phyloP scores from a whole-genome alignment of 345 rosid species.

The Erodium maritimum region DNA sequence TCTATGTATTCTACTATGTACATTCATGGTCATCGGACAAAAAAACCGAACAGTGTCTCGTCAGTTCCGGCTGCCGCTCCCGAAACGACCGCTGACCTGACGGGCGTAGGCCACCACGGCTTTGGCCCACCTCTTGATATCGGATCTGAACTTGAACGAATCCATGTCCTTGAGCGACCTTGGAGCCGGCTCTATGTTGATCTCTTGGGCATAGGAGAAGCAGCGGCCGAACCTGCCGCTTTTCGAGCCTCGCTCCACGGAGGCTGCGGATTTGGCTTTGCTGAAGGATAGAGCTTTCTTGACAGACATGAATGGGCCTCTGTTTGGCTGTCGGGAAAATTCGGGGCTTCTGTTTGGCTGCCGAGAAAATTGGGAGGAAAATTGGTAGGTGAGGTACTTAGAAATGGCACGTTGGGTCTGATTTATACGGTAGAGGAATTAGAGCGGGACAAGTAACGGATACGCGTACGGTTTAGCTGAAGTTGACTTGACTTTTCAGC shows the following conservation, averaged over 20 bases:
- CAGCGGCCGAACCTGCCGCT: conserved; percentile 18
- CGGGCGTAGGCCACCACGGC: conserved; percentile 67
- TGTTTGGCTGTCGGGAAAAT: too few species aligned
- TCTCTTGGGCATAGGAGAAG: conserved; percentile 35
- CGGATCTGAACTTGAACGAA: conserved; percentile 55
- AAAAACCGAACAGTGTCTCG: background rate
- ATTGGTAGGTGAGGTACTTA: background rate
- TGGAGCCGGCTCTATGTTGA: conserved; percentile 24
- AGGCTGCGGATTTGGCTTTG: background rate
- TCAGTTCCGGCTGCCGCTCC: conserved; percentile 6
- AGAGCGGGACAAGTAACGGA: background rate
- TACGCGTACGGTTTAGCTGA: too few species aligned
- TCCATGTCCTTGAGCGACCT: conserved; percentile 37
- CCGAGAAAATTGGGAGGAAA: background rate
- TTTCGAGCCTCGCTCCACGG: background rate
- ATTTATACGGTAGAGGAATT: background rate
- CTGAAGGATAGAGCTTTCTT: conserved; percentile 17
- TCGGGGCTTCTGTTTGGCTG: background rate
- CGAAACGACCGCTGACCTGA: conserved; percentile 50
- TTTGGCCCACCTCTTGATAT: conserved; percentile 76
- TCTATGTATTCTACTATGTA: too few species aligned
- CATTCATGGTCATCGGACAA: too few species aligned
- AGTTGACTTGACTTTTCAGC: background rate
- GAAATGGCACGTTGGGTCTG: background rate
- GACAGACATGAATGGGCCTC: conserved; percentile 26